Evolutionary conservation across 768 basidiomycete genomes (phyloP).

Genomic region (Boletus coccyginus): DNA sequence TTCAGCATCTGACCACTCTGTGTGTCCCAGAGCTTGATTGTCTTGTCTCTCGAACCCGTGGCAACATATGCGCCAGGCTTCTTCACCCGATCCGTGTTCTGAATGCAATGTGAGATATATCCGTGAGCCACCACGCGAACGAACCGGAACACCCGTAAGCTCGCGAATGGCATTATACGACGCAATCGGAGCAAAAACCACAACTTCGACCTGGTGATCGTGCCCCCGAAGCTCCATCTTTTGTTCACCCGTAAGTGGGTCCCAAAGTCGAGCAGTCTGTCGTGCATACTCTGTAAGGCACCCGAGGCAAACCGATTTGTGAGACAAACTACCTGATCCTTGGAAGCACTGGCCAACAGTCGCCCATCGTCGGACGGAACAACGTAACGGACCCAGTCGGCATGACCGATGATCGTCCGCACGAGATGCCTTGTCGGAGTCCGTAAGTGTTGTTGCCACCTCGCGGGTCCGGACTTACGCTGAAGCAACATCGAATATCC

Average conservation of each 20-base stretch:
- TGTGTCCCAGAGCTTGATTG: conserved; percentile 88
- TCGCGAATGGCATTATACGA: conserved; percentile 77
- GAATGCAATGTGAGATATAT: neutral
- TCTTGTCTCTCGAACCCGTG: conserved; percentile 88
- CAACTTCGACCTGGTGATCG: conserved; percentile 81
- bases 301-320: neutral
- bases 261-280: conserved; percentile 78
- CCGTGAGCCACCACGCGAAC: conserved; percentile 22
- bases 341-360: conserved; percentile 76
- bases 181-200: conserved; percentile 75
- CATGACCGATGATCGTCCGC: conserved; percentile 72
- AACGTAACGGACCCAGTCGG: conserved; percentile 80
- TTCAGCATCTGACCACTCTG: conserved; percentile 77
- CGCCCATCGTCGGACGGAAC: conserved; percentile 69
- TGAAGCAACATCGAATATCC: conserved; percentile 83
- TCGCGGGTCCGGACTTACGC: conserved; percentile 51
- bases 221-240: conserved; percentile 86
- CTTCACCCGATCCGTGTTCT: conserved; percentile 53
- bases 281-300: neutral
- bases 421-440: conserved; percentile 56
- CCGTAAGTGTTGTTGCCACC: conserved; percentile 7
- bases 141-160: conserved; percentile 67
- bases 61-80: conserved; percentile 60
- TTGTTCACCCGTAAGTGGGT: conserved; percentile 67
- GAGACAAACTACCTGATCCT: conserved; percentile 67